Percentiles rank a stretch among this genome's conserved stretches.
phyloP scores from a whole-genome alignment of 768 basidiomycete genomes.

The Trametes meyenii region DNA sequence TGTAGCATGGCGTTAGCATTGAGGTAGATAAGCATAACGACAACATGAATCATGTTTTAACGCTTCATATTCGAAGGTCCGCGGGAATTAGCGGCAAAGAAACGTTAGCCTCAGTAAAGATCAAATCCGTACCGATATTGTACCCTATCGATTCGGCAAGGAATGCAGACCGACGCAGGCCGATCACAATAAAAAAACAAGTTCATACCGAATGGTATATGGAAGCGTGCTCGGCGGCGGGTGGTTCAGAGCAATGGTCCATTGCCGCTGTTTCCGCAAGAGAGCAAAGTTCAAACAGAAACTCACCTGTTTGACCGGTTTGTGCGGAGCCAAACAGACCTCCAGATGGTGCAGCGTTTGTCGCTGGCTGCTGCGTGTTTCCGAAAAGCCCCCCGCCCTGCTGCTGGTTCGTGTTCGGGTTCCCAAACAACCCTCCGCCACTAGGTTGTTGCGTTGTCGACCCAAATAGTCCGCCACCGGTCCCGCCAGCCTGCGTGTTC shows the following conservation, averaged over 20 bases:
- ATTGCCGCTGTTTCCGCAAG: neutral
- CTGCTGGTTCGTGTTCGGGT: constrained; percentile 24
- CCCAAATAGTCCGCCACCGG: constrained; percentile 30
- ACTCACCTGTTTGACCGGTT: constrained; percentile 16
- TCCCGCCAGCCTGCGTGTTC: constrained; percentile 8
- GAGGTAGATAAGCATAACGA: too few species aligned
- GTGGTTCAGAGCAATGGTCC: neutral
- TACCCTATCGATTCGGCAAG: too few species aligned
- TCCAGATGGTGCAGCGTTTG: neutral
- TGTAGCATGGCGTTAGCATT: neutral
- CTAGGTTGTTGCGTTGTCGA: constrained; percentile 20
- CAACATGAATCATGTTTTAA: too few species aligned
- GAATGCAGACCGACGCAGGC: too few species aligned
- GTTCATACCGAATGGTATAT: too few species aligned
- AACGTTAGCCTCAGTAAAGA: too few species aligned
- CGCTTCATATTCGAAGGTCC: too few species aligned
- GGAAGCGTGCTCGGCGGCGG: too few species aligned
- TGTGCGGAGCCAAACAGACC: constrained; percentile 22
- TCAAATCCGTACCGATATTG: too few species aligned
- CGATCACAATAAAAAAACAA: too few species aligned
- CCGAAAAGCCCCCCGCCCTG: constrained; percentile 28
- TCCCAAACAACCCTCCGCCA: constrained; percentile 36
- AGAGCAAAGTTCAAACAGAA: neutral
- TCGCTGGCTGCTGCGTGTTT: constrained; percentile 17
- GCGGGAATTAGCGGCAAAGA: too few species aligned